A percentile compares a stretch with the other conserved stretches of the same genome.
Evolutionary conservation across 164 flowering plant genomes (phyloP).

Genomic region (Kingdonia uniflora): DNA sequence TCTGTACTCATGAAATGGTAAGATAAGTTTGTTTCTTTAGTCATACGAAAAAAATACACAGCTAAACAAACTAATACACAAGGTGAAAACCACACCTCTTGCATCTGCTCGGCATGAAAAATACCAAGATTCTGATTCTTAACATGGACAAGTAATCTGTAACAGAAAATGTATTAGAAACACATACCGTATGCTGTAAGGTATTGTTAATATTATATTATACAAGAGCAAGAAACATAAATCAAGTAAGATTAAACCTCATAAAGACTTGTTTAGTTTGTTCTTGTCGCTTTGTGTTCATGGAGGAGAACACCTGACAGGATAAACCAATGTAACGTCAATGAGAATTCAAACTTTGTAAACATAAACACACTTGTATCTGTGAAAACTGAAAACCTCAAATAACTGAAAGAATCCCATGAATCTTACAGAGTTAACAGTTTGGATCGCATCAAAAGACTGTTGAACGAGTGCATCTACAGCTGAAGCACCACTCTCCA

Average conservation of each 20-base stretch:
- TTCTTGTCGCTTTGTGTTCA: constrained; percentile 35
- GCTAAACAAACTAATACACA: neutral
- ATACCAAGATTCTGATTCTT: constrained; percentile 28
- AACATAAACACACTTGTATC: neutral
- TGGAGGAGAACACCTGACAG: constrained; percentile 51
- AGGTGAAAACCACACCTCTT: constrained; percentile 42
- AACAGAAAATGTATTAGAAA: constrained; percentile 2
- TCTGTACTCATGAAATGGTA: constrained; percentile 27
- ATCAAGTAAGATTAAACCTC: constrained; percentile 31
- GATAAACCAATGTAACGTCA: neutral
- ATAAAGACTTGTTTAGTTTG: constrained; percentile 31
- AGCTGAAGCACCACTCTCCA: constrained; percentile 17
- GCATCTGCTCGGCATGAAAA: constrained; percentile 43
- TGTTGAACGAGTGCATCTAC: constrained; percentile 37
- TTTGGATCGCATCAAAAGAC: constrained; percentile 33
- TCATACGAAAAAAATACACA: neutral
- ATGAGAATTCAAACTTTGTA: neutral
- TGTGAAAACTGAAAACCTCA: constrained; percentile 1
- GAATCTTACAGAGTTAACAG: constrained; percentile 37
- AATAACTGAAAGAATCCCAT: constrained; percentile 18
- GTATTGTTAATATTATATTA: neutral
- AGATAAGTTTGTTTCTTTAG: constrained; percentile 1
- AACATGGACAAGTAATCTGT: constrained; percentile 51
- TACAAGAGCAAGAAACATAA: neutral
- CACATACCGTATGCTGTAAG: neutral